phyloP scores from a whole-genome alignment of 306 rosid genomes.

The Ochetophila trinervis region DNA sequence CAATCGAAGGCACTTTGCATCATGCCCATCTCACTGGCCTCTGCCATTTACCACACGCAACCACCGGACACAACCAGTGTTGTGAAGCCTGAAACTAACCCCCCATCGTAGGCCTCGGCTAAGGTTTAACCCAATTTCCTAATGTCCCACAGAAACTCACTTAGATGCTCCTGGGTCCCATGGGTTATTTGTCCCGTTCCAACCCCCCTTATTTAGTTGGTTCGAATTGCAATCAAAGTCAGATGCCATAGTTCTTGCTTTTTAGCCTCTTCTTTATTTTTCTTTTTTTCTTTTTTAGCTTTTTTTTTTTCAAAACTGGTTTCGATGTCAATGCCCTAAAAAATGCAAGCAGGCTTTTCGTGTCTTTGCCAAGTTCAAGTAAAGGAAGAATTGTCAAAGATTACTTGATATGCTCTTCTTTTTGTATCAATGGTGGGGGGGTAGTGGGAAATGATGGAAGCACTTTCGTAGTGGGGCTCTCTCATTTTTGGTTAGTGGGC shows the following conservation, averaged over 20 bases:
- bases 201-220: conserved; percentile 44
- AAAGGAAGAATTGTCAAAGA: conserved; percentile 65
- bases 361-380: conserved; percentile 52
- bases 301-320: conserved; percentile 60
- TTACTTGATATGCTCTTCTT: conserved; percentile 59
- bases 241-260: conserved; percentile 69
- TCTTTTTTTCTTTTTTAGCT: conserved; percentile 48
- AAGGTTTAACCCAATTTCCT: conserved; percentile 20
- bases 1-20: conserved; percentile 94
- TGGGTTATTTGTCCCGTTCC: conserved; percentile 40
- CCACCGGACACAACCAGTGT: conserved; percentile 70
- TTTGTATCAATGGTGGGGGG: conserved; percentile 55
- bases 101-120: conserved; percentile 57
- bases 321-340: conserved; percentile 59
- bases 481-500: conserved; percentile 56
- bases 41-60: conserved; percentile 85
- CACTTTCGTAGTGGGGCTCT: conserved; percentile 52
- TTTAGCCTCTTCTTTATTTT: conserved; percentile 35
- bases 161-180: conserved; percentile 21
- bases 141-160: conserved; percentile 31
- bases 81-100: conserved; percentile 76
- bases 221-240: conserved; percentile 86
- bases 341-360: conserved; percentile 44
- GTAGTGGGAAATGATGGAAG: conserved; percentile 82
- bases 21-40: conserved; percentile 92